These are phyloP conservation scores for Ophiosphaerella korrae DNA, from an alignment of 2,329 filamentous ascomycete genomes.

Conservation along the genomic window DNA sequence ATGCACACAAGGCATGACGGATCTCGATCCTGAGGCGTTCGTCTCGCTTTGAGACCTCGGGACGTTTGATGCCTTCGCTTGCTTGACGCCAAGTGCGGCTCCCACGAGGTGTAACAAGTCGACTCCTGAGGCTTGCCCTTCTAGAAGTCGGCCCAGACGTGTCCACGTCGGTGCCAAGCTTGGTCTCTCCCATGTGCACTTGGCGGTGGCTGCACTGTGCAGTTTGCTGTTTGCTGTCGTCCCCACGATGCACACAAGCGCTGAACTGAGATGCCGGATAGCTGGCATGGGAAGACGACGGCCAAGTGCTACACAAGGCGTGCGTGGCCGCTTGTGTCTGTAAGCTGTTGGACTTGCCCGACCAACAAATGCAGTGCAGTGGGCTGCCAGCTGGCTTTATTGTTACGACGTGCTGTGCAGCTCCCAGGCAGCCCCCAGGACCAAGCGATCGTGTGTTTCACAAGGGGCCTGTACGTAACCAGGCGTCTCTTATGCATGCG, in stretches of 20 bases:
- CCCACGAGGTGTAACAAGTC: slow-evolving; percentile 25
- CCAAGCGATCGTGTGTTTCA: slow-evolving; percentile 3
- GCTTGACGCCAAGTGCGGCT: slow-evolving; percentile 33
- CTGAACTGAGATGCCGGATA: no score
- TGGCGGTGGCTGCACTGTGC: no score
- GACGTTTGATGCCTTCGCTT: slow-evolving; percentile 32
- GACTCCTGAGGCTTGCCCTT: slow-evolving; percentile 22
- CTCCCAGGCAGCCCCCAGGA: slow-evolving; percentile 3
- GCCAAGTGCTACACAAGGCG: no score
- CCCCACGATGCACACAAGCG: no score
- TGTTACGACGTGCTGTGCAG: no score
- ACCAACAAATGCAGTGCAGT: no score
- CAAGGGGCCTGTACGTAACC: slow-evolving; percentile 28
- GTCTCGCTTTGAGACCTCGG: slow-evolving; percentile 17
- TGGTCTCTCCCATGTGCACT: slow-evolving; percentile 3
- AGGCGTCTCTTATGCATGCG: slow-evolving; percentile 33
- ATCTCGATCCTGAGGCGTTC: background rate
- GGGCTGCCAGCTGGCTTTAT: no score
- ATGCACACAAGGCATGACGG: background rate
- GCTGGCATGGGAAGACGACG: no score
- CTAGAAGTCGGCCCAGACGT: slow-evolving; percentile 8
- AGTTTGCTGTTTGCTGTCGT: no score
- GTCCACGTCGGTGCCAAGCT: slow-evolving; percentile 9
- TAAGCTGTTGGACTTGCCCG: no score
- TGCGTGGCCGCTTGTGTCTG: no score